A percentile compares a stretch with the other conserved stretches of the same genome.
phyloP scores from a whole-genome alignment of 306 rosid genomes.

The Hippophae tibetana region DNA sequence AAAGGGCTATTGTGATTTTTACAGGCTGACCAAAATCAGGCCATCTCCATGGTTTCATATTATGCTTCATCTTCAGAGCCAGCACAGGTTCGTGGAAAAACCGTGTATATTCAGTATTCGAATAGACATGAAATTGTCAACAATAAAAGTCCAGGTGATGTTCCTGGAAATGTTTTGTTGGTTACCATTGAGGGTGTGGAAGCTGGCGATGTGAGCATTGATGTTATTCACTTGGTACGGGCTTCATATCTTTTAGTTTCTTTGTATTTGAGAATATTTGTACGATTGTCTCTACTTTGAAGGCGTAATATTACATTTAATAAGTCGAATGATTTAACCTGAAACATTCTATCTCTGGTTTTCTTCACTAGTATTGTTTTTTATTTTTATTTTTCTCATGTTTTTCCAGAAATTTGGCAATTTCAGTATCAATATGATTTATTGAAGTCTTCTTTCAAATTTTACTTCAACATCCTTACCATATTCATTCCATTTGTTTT shows the following conservation, averaged over 20 bases:
- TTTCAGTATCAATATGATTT: too few species aligned
- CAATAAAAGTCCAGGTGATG: constrained; percentile 90
- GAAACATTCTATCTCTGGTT: too few species aligned
- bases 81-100: constrained; percentile 89
- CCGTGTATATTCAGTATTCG: constrained; percentile 86
- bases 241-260: constrained; percentile 1
- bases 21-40: constrained; percentile 82
- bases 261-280: too few species aligned
- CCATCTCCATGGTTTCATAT: constrained; percentile 86
- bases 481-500: constrained; percentile 27
- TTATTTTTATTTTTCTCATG: too few species aligned
- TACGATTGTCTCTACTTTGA: too few species aligned
- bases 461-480: constrained; percentile 32
- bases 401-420: too few species aligned
- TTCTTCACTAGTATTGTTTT: too few species aligned
- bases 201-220: constrained; percentile 96
- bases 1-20: constrained; percentile 11
- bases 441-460: background rate
- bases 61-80: constrained; percentile 92
- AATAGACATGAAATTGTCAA: constrained; percentile 86
- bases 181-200: constrained; percentile 89
- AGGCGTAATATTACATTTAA: too few species aligned
- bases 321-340: too few species aligned
- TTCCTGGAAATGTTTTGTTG: constrained; percentile 86
- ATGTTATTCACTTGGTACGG: constrained; percentile 83